Evolutionary conservation across 2,329 filamentous ascomycete genomes (phyloP).

Genomic region (Cryphonectria parasitica): DNA sequence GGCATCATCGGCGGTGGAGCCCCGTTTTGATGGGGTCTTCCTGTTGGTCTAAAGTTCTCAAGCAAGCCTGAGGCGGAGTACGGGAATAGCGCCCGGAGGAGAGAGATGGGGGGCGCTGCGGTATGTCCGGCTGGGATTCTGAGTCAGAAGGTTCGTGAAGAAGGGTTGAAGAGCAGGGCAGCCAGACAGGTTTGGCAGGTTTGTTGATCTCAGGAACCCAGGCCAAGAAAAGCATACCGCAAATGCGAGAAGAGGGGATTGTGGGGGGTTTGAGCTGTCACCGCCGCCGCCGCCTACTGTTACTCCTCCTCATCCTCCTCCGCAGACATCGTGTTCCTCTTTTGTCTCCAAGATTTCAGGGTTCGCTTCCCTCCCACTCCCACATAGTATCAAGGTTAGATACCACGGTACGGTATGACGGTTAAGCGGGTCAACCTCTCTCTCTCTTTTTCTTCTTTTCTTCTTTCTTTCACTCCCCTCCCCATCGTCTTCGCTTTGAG

Average conservation of each 20-base stretch:
- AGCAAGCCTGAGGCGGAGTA: slow-evolving; percentile 8
- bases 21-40: background rate
- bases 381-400: slow-evolving; percentile 1
- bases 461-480: background rate
- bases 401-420: background rate
- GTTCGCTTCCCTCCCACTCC: background rate
- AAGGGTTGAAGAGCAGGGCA: background rate
- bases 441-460: background rate
- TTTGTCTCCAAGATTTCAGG: background rate
- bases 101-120: background rate
- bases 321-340: background rate
- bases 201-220: background rate
- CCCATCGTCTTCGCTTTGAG: background rate
- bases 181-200: background rate
- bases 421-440: background rate
- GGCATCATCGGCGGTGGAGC: slow-evolving; percentile 5
- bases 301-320: background rate
- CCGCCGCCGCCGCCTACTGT: background rate
- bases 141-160: background rate
- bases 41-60: background rate
- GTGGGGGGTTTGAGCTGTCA: background rate
- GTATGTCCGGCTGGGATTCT: slow-evolving; percentile 7
- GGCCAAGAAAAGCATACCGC: background rate
- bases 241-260: background rate
- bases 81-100: slow-evolving; percentile 3